Percentiles rank a stretch among this genome's conserved stretches.
phyloP scores from a whole-genome alignment of 805 yeast species.

The Saccharomycopsis sp. region DNA sequence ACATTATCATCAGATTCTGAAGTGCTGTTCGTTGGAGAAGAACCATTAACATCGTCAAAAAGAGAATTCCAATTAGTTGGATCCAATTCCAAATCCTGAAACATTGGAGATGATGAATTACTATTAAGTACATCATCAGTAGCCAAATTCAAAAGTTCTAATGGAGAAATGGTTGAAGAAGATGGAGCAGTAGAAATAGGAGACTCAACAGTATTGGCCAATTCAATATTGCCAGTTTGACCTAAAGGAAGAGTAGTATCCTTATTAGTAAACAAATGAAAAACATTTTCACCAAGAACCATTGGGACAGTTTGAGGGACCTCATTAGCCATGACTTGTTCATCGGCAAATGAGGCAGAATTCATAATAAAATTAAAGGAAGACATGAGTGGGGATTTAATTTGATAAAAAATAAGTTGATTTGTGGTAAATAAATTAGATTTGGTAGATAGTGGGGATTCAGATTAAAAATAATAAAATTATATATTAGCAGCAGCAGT shows the following conservation, averaged over 20 bases:
- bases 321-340: not conserved
- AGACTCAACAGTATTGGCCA: constrained; percentile 19
- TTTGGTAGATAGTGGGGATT: not conserved
- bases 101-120: constrained; percentile 46
- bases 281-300: constrained; percentile 18
- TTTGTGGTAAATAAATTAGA: not conserved
- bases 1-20: not conserved
- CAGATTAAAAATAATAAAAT: not conserved
- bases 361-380: constrained; percentile 10
- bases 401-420: not conserved
- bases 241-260: constrained; percentile 18
- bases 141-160: constrained; percentile 42
- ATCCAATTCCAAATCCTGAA: constrained; percentile 37
- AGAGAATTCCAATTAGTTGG: constrained; percentile 53
- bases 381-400: constrained; percentile 6
- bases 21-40: not conserved
- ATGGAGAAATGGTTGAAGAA: constrained; percentile 33
- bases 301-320: constrained; percentile 13
- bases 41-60: constrained; percentile 29
- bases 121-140: constrained; percentile 37
- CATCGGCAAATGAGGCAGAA: not conserved
- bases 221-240: constrained; percentile 22
- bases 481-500: not conserved
- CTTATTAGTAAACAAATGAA: constrained; percentile 14
- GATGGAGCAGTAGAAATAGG: constrained; percentile 22